phyloP scores from a whole-genome alignment of 1,284 basidiomycete genomes.

The Sanghuangporus sanghuang region DNA sequence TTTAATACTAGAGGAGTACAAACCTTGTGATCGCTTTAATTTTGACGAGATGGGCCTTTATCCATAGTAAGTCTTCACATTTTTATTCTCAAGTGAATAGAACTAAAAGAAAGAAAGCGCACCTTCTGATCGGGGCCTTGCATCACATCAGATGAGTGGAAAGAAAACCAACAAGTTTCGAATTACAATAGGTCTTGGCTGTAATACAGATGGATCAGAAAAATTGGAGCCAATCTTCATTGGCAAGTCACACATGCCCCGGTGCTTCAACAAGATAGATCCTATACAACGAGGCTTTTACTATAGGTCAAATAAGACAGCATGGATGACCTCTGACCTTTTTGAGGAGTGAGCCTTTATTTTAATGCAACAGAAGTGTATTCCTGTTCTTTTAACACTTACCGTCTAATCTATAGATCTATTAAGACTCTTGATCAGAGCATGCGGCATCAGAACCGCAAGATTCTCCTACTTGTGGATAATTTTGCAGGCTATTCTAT shows the following conservation, averaged over 20 bases:
- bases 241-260: constrained; percentile 28
- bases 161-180: constrained; percentile 29
- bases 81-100: constrained; percentile 27
- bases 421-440: not conserved
- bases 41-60: constrained; percentile 33
- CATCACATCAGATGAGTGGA: constrained; percentile 16
- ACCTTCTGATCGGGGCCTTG: not conserved
- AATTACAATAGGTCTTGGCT: constrained; percentile 26
- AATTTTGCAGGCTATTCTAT: constrained; percentile 6
- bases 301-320: constrained; percentile 32
- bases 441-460: not conserved
- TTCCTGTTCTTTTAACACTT: no score
- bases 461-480: constrained; percentile 2
- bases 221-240: constrained; percentile 29
- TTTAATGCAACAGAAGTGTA: not conserved
- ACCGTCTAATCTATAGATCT: not conserved
- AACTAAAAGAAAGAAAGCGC: constrained; percentile 23
- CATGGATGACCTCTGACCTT: constrained; percentile 31
- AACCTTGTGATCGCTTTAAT: constrained; percentile 28
- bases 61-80: constrained; percentile 22
- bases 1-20: constrained; percentile 24
- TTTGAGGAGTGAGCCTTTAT: constrained; percentile 29
- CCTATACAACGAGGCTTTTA: constrained; percentile 25
- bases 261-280: constrained; percentile 25
- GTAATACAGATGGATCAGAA: constrained; percentile 30